These are phyloP conservation scores for Aureobasidium zeae DNA, from an alignment of 2,329 filamentous ascomycete genomes.

Conservation along the genomic window DNA sequence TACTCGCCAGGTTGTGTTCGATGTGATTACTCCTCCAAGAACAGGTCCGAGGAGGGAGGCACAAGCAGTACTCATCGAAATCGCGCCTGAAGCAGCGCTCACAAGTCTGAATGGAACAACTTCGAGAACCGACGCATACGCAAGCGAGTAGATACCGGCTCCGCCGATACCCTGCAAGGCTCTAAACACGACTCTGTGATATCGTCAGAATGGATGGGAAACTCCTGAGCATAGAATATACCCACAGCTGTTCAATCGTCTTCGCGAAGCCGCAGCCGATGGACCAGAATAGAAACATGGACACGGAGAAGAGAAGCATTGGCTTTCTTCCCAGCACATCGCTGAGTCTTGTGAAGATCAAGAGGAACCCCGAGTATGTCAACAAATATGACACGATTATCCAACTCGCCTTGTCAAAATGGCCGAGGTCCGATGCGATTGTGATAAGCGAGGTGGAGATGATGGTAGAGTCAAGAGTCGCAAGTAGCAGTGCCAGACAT, in stretches of 20 bases:
- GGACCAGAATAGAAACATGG: conserved; percentile 12
- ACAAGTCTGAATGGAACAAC: conserved; percentile 6
- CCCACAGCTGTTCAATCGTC: conserved; percentile 10
- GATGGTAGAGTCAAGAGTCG: conserved; percentile 12
- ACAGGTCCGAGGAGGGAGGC: conserved; percentile 9
- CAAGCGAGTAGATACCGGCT: conserved; percentile 11
- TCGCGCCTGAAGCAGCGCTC: conserved; percentile 8
- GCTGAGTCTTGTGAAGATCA: conserved; percentile 14
- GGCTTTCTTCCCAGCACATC: conserved; percentile 13
- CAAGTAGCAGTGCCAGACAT: conserved; percentile 6
- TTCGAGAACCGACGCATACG: conserved; percentile 5
- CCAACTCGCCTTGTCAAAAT: conserved; percentile 13
- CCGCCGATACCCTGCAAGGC: conserved; percentile 14
- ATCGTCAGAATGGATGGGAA: too few species aligned
- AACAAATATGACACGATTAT: conserved; percentile 7
- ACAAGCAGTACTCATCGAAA: conserved; percentile 6
- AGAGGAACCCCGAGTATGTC: conserved; percentile 13
- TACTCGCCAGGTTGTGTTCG: conserved; percentile 33
- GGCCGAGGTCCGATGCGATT: conserved; percentile 9
- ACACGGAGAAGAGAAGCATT: conserved; percentile 1
- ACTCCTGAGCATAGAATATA: too few species aligned
- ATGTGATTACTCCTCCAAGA: conserved; percentile 23
- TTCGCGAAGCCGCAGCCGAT: conserved; percentile 13
- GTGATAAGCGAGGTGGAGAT: conserved; percentile 11
- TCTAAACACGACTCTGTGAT: conserved; percentile 13